phyloP scores from a whole-genome alignment of 1,284 basidiomycete genomes.

The Sphagnurus paluster region DNA sequence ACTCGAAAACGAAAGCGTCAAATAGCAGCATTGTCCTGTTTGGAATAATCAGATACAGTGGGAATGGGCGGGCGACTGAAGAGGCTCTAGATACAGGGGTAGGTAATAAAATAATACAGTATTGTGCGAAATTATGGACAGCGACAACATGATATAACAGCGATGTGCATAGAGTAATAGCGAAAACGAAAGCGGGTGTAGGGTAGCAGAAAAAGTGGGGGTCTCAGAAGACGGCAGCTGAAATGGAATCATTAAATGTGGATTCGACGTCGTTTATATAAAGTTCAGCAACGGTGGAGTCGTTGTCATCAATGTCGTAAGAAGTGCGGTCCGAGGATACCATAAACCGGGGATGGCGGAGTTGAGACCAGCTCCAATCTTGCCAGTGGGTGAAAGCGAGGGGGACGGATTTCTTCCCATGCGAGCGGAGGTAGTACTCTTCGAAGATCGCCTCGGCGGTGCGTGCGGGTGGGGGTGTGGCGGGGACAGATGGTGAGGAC shows the following conservation, averaged over 20 bases:
- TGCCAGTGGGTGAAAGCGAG: slow-evolving; percentile 26
- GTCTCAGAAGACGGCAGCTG: slow-evolving; percentile 8
- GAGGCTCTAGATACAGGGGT: slow-evolving; percentile 3
- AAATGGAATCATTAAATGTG: neutral
- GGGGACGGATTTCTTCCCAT: slow-evolving; percentile 26
- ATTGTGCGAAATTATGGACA: neutral
- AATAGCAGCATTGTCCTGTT: neutral
- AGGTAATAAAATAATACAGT: slow-evolving; percentile 6
- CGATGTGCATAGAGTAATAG: no score
- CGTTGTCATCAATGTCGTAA: slow-evolving; percentile 7
- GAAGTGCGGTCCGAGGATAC: neutral
- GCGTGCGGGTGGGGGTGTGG: slow-evolving; percentile 7
- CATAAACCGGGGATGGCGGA: slow-evolving; percentile 31
- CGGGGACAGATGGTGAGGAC: slow-evolving; percentile 11
- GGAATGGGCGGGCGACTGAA: neutral
- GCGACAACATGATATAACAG: slow-evolving; percentile 4
- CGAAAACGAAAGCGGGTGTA: slow-evolving; percentile 6
- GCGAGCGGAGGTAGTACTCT: slow-evolving; percentile 32
- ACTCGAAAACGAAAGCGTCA: neutral
- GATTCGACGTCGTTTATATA: slow-evolving; percentile 1
- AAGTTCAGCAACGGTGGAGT: neutral
- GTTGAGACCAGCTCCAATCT: slow-evolving; percentile 41
- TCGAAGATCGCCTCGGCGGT: slow-evolving; percentile 24
- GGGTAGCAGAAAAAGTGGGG: slow-evolving; percentile 21
- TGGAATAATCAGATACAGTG: neutral